A percentile compares a stretch with the other conserved stretches of the same genome.
Conservation (phyloP, 768 basidiomycete genomes). For the Pulveroboletus sp. region DNA sequence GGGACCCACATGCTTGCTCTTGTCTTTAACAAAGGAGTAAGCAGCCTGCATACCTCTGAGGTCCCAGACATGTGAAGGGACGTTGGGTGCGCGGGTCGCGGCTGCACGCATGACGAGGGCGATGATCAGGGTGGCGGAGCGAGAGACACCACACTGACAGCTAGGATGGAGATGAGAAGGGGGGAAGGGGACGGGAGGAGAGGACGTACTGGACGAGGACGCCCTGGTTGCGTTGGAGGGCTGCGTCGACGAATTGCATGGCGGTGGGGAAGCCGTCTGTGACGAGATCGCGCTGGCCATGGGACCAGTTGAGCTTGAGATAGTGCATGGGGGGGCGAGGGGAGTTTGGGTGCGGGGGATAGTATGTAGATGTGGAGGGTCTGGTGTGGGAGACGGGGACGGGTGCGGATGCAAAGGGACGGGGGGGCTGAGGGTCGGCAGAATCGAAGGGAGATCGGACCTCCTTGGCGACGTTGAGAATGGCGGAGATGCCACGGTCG, state of each 20-base stretch:
- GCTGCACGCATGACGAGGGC: constrained; percentile 95
- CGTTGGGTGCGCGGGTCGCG: constrained; percentile 56
- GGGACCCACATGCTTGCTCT: constrained; percentile 83
- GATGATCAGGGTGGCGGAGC: constrained; percentile 86
- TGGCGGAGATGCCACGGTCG: constrained; percentile 68
- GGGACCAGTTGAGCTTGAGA: constrained; percentile 88
- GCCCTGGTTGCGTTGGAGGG: constrained; percentile 70
- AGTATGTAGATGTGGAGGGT: constrained; percentile 49
- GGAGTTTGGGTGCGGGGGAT: constrained; percentile 59
- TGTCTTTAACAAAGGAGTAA: constrained; percentile 85
- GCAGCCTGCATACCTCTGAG: constrained; percentile 87
- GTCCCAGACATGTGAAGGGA: constrained; percentile 72
- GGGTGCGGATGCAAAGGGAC: constrained; percentile 65
- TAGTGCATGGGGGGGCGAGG: constrained; percentile 82
- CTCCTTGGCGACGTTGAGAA: constrained; percentile 93
- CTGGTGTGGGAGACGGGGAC: constrained; percentile 44
- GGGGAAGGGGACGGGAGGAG: constrained; percentile 8
- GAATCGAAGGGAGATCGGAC: constrained; percentile 69
- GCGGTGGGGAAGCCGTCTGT: constrained; percentile 71
- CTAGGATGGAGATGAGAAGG: constrained; percentile 37
- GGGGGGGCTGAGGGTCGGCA: constrained; percentile 43
- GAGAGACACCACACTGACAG: constrained; percentile 91
- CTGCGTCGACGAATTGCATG: constrained; percentile 78
- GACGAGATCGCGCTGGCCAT: constrained; percentile 89
- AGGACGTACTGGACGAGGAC: constrained; percentile 78